Evolutionary conservation across 2,329 filamentous ascomycete genomes (phyloP).

Genomic region (Arachnopeziza araneosa): DNA sequence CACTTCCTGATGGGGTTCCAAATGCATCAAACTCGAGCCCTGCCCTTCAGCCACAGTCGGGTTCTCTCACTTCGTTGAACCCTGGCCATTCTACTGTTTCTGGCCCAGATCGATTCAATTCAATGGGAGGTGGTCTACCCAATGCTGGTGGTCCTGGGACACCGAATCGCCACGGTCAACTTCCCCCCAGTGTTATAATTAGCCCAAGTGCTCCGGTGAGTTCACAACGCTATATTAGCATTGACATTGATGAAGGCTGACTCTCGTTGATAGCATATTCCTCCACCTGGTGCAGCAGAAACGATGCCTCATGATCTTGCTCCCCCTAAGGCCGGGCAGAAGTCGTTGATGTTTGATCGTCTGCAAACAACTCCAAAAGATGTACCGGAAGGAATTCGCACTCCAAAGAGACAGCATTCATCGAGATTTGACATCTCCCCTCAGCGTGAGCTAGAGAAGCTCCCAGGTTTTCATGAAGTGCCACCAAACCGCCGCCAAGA

Average conservation of each 20-base stretch:
- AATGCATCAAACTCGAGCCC: constrained; percentile 14
- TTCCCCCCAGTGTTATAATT: constrained; percentile 86
- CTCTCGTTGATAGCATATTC: constrained; percentile 61
- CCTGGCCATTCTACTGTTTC: constrained; percentile 26
- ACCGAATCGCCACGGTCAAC: constrained; percentile 55
- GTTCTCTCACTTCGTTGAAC: constrained; percentile 27
- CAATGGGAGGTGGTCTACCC: constrained; percentile 33
- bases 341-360: constrained; percentile 82
- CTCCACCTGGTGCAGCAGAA: constrained; percentile 87
- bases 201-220: constrained; percentile 89
- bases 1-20: constrained; percentile 45
- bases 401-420: constrained; percentile 93
- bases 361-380: constrained; percentile 94
- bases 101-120: constrained; percentile 39
- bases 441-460: constrained; percentile 91
- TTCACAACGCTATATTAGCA: constrained; percentile 15
- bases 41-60: constrained; percentile 27
- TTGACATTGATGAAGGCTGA: not conserved
- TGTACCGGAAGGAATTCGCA: constrained; percentile 89
- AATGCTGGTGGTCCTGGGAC: constrained; percentile 48
- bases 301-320: constrained; percentile 97
- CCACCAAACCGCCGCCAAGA: constrained; percentile 91
- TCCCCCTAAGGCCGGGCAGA: constrained; percentile 84
- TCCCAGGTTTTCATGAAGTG: constrained; percentile 96
- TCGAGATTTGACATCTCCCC: constrained; percentile 97